These are phyloP conservation scores for Phytophthora syringae DNA, from an alignment of 352 stramenopile genomes.

Conservation along the genomic window DNA sequence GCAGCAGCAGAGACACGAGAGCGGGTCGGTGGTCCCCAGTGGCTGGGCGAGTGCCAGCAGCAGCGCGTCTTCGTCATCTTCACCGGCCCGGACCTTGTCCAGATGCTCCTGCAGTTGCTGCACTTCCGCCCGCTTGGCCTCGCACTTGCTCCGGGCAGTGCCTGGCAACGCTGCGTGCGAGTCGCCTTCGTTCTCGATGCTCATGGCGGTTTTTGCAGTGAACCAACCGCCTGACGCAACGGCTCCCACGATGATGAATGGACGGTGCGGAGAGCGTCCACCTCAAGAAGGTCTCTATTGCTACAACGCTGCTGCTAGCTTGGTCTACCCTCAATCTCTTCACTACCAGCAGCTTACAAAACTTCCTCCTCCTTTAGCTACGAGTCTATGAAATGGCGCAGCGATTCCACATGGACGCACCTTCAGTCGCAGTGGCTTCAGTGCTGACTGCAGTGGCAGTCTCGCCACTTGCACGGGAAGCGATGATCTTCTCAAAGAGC, in stretches of 20 bases:
- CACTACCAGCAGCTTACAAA: slow-evolving; percentile 15
- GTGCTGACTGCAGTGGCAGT: neutral
- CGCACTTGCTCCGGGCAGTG: slow-evolving; percentile 21
- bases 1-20: slow-evolving; percentile 65
- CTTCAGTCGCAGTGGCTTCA: slow-evolving; percentile 20
- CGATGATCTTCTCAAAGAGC: slow-evolving; percentile 39
- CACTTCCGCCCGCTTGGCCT: slow-evolving; percentile 28
- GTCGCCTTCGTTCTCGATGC: slow-evolving; percentile 32
- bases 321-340: too few relatives aligned
- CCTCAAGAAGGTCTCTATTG: slow-evolving; percentile 37
- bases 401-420: slow-evolving; percentile 50
- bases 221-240: too few relatives aligned
- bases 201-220: slow-evolving; percentile 33
- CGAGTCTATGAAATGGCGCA: slow-evolving; percentile 66
- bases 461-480: slow-evolving; percentile 16
- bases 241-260: too few relatives aligned
- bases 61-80: slow-evolving; percentile 34
- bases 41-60: slow-evolving; percentile 24
- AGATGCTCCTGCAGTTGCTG: slow-evolving; percentile 26
- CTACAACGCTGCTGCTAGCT: slow-evolving; percentile 18
- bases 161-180: slow-evolving; percentile 2
- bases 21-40: slow-evolving; percentile 52
- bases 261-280: slow-evolving; percentile 26
- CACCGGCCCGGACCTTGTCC: slow-evolving; percentile 24
- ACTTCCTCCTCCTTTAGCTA: slow-evolving; percentile 29